These are phyloP conservation scores for Podosphaera leucotricha DNA, from an alignment of 2,329 filamentous ascomycete species.

Conservation along the genomic window DNA sequence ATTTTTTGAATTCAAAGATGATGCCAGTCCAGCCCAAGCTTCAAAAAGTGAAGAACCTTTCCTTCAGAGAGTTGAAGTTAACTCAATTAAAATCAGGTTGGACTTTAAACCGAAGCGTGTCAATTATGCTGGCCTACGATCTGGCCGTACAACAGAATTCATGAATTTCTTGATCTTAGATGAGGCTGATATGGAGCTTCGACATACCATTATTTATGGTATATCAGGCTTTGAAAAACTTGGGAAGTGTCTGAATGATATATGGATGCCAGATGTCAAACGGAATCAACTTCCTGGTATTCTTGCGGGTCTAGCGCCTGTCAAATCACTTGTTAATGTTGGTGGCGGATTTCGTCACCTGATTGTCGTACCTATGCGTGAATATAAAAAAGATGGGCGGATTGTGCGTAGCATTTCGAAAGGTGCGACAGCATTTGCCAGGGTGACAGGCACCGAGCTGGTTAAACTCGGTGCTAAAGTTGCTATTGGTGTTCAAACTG, in stretches of 20 bases:
- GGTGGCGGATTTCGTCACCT: conserved; percentile 70
- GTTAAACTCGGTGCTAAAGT: conserved; percentile 85
- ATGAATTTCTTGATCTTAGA: conserved; percentile 97
- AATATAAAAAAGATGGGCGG: conserved; percentile 85
- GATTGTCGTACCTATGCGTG: conserved; percentile 68
- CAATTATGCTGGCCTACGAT: conserved; percentile 78
- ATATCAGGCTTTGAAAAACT: conserved; percentile 76
- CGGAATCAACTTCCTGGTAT: conserved; percentile 73
- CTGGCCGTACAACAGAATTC: conserved; percentile 86
- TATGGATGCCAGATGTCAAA: conserved; percentile 90
- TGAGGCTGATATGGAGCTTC: conserved; percentile 61
- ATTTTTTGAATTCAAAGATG: conserved; percentile 96
- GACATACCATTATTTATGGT: conserved; percentile 81
- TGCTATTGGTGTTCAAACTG: conserved; percentile 83
- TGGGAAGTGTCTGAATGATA: conserved; percentile 74
- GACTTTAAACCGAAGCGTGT: conserved; percentile 99
- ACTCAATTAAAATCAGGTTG: conserved; percentile 58
- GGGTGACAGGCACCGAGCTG: conserved; percentile 83
- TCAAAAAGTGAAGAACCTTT: conserved; percentile 57
- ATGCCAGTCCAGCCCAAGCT: conserved; percentile 28
- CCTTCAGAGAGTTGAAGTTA: conserved; percentile 71
- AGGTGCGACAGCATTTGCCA: conserved; percentile 71
- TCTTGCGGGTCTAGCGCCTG: conserved; percentile 66
- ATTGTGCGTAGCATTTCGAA: conserved; percentile 82
- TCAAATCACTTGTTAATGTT: conserved; percentile 80